These are phyloP conservation scores for Pelargonium myrrhifolium DNA, from an alignment of 441 rosid species.

Conservation along the genomic window DNA sequence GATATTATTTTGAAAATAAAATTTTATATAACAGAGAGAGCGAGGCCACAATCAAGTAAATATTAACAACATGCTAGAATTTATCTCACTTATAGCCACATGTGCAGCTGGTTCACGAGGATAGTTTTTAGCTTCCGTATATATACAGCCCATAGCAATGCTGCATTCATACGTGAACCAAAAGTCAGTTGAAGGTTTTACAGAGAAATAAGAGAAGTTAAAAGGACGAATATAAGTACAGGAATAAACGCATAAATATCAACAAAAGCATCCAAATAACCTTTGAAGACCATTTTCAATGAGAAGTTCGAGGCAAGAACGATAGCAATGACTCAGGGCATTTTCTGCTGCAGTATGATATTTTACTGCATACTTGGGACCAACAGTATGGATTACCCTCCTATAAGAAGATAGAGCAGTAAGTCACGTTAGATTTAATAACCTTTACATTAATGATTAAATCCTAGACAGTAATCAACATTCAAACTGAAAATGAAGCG, in stretches of 20 bases:
- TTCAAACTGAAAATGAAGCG: no score
- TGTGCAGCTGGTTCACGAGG: constrained; percentile 99
- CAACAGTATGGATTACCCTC: constrained; percentile 96
- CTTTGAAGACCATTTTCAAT: constrained; percentile 84
- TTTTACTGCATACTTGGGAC: constrained; percentile 96
- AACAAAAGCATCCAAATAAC: constrained; percentile 32
- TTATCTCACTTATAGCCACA: constrained; percentile 85
- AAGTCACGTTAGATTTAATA: constrained; percentile 12
- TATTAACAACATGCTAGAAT: constrained; percentile 18
- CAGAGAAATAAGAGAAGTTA: constrained; percentile 4
- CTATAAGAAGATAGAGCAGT: constrained; percentile 29
- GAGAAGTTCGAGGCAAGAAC: constrained; percentile 91
- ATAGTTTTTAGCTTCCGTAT: constrained; percentile 87
- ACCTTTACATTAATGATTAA: constrained; percentile 6
- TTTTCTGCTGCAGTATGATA: constrained; percentile 99
- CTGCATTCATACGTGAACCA: constrained; percentile 40
- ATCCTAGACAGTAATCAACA: no score
- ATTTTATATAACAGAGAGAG: background rate
- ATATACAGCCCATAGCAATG: constrained; percentile 95
- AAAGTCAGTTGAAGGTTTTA: constrained; percentile 26
- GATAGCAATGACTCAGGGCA: constrained; percentile 96
- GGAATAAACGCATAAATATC: constrained; percentile 9
- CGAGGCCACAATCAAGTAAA: constrained; percentile 6
- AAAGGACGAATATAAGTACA: constrained; percentile 7
- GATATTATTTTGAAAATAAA: background rate